A percentile compares a stretch with the other conserved stretches of the same genome.
Evolutionary conservation across 78 protist genomes (phyloP).

Genomic region (Dictyostelium intermedium): DNA sequence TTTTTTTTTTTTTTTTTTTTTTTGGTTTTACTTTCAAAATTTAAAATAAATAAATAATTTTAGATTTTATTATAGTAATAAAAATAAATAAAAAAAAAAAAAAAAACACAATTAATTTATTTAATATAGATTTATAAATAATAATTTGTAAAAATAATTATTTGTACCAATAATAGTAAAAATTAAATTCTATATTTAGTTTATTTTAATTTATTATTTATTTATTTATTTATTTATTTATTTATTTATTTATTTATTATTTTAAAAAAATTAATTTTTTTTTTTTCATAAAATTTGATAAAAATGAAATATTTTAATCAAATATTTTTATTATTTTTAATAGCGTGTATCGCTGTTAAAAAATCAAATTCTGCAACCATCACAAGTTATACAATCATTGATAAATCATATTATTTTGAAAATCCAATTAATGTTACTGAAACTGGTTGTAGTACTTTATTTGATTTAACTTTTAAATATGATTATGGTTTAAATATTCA

Average conservation of each 20-base stretch:
- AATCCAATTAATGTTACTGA: background rate
- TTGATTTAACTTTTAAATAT: background rate
- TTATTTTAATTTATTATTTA: no score
- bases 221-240: background rate
- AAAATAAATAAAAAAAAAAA: no score
- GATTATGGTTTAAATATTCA: background rate
- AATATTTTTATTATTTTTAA: background rate
- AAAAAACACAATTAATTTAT: no score
- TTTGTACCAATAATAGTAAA: background rate
- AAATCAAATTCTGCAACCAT: background rate
- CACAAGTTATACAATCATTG: background rate
- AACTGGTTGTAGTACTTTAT: background rate
- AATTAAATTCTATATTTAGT: no score
- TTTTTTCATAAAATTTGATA: no score
- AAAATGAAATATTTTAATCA: background rate
- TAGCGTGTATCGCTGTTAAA: background rate
- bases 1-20: no score
- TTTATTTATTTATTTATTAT: background rate
- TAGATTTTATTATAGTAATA: no score
- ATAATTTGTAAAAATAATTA: background rate
- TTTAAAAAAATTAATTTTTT: background rate
- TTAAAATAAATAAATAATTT: no score
- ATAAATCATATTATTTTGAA: background rate
- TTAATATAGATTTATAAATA: no score
- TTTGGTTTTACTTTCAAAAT: no score